phyloP scores from a whole-genome alignment of 2,329 filamentous ascomycete genomes.

The Beauveria brongniartii region DNA sequence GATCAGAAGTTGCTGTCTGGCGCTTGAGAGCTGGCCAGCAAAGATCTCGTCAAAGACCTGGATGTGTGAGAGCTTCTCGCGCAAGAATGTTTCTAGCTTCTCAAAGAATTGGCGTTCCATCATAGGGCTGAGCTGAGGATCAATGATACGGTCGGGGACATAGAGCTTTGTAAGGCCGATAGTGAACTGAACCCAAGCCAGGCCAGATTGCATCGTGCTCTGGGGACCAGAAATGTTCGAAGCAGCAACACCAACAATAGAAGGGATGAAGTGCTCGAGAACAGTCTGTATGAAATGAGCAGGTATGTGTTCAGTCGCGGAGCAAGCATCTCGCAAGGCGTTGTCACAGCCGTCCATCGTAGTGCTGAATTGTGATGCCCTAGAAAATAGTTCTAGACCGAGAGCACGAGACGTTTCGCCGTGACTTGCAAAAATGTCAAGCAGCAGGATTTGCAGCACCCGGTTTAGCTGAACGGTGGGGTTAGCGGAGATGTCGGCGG shows the following conservation, averaged over 20 bases:
- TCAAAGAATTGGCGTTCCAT: constrained; percentile 55
- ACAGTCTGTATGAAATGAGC: constrained; percentile 18
- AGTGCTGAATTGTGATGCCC: constrained; percentile 13
- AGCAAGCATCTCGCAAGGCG: background rate
- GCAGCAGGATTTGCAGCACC: constrained; percentile 38
- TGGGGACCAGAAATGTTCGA: constrained; percentile 15
- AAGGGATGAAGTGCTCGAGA: constrained; percentile 36
- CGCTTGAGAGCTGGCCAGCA: constrained; percentile 58
- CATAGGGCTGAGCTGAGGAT: constrained; percentile 61
- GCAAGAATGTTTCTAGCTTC: constrained; percentile 47
- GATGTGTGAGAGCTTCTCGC: constrained; percentile 51
- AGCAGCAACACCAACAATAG: constrained; percentile 34
- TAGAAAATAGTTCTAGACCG: constrained; percentile 20
- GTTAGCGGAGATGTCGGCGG: constrained; percentile 40
- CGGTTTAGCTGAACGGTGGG: constrained; percentile 40
- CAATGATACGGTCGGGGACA: constrained; percentile 77
- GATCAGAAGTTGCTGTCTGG: constrained; percentile 57
- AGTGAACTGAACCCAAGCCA: constrained; percentile 71
- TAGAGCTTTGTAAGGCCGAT: constrained; percentile 69
- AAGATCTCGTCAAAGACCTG: constrained; percentile 57
- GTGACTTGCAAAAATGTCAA: constrained; percentile 33
- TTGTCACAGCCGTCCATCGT: constrained; percentile 13
- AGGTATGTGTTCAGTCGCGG: background rate
- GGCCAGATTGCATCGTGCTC: constrained; percentile 28
- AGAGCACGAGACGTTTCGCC: constrained; percentile 24